These are phyloP conservation scores for Coemansia sp. DNA, from an alignment of 192 early-diverging fungal genomes.

Conservation along the genomic window DNA sequence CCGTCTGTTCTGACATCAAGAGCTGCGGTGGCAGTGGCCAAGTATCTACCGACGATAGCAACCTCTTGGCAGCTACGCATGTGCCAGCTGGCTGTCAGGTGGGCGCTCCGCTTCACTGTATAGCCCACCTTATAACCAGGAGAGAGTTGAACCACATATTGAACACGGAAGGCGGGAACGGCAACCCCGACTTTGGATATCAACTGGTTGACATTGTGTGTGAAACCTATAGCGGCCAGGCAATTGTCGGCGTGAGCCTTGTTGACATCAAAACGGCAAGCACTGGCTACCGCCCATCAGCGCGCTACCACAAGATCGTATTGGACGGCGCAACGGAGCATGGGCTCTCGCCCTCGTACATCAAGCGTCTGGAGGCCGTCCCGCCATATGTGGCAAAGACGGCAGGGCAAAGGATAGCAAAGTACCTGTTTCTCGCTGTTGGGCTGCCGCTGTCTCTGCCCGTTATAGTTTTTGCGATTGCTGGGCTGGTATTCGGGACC, in stretches of 20 bases:
- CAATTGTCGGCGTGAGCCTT: conserved; percentile 23
- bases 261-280: conserved; percentile 10
- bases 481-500: conserved; percentile 19
- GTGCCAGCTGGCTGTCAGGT: conserved; percentile 12
- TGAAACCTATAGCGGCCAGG: conserved; percentile 23
- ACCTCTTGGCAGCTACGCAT: neutral
- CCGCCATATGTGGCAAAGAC: conserved; percentile 21
- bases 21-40: neutral
- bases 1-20: neutral
- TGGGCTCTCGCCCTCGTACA: conserved; percentile 28
- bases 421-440: conserved; percentile 14
- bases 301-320: conserved; percentile 37
- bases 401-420: conserved; percentile 30
- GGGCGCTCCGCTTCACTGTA: conserved; percentile 35
- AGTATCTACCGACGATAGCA: neutral
- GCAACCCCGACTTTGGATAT: conserved; percentile 47
- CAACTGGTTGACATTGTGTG: conserved; percentile 28
- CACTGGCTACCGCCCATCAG: conserved; percentile 28
- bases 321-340: conserved; percentile 43
- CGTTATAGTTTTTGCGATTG: neutral
- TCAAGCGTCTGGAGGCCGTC: conserved; percentile 22
- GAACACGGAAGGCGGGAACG: conserved; percentile 48
- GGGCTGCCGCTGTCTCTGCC: conserved; percentile 23
- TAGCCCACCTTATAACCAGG: conserved; percentile 40
- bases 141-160: conserved; percentile 41